Conservation (phyloP, 805 yeast species). For the Yarrowia divulgata region DNA sequence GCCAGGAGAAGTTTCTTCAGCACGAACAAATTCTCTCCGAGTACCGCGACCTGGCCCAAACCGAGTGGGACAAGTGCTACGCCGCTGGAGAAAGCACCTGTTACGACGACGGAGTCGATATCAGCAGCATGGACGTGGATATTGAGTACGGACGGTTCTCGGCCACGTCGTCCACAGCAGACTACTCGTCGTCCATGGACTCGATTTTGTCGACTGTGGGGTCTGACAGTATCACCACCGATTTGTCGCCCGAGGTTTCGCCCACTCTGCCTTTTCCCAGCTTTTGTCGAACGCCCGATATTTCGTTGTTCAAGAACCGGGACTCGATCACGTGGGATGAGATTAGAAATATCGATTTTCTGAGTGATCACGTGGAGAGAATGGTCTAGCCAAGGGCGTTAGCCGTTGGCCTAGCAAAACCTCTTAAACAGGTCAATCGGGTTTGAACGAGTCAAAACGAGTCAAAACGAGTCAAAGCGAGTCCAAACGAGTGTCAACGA, state of each 20-base stretch:
- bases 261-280: slow-evolving; percentile 21
- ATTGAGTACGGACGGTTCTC: slow-evolving; percentile 1
- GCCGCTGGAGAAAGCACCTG: slow-evolving; percentile 17
- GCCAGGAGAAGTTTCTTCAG: slow-evolving; percentile 8
- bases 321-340: slow-evolving; percentile 7
- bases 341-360: slow-evolving; percentile 2
- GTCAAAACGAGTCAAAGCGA: too few relatives aligned
- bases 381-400: slow-evolving; percentile 6
- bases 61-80: slow-evolving; percentile 28
- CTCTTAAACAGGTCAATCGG: too few relatives aligned
- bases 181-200: slow-evolving; percentile 2
- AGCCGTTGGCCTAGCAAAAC: too few relatives aligned
- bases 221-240: not conserved
- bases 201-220: slow-evolving; percentile 12
- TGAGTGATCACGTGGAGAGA: not conserved
- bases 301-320: slow-evolving; percentile 2
- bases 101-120: slow-evolving; percentile 4
- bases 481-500: too few relatives aligned
- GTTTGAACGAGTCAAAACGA: too few relatives aligned
- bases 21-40: slow-evolving; percentile 8
- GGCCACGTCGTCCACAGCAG: not conserved
- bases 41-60: slow-evolving; percentile 27
- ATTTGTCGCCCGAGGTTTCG: slow-evolving; percentile 2
- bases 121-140: slow-evolving; percentile 3
- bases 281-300: slow-evolving; percentile 18